Percentiles rank a stretch among this genome's conserved stretches.
phyloP scores from a whole-genome alignment of 148 eudicot species.

The Cornus kousa region DNA sequence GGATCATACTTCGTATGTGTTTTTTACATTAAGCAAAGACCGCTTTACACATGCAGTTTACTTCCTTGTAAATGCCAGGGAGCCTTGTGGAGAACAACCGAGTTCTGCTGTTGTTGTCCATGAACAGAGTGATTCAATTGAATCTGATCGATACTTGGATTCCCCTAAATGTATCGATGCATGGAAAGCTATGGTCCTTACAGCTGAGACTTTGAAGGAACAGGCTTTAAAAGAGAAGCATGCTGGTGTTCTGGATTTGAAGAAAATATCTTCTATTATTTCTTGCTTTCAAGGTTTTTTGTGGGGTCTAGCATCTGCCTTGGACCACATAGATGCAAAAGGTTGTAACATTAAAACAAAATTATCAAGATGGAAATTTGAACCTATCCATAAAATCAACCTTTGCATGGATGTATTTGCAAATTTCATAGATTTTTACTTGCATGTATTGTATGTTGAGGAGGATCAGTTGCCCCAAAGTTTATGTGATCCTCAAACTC shows the following conservation, averaged over 20 bases:
- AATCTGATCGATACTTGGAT: constrained; percentile 17
- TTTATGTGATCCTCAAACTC: constrained; percentile 21
- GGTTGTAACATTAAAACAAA: constrained; percentile 31
- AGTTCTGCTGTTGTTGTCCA: constrained; percentile 10
- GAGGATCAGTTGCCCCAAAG: constrained; percentile 22
- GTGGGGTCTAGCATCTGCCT: constrained; percentile 62
- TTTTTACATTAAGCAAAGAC: constrained; percentile 53
- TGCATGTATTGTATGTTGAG: constrained; percentile 43
- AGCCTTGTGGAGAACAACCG: constrained; percentile 14
- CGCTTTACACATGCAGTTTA: constrained; percentile 37
- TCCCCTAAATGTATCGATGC: constrained; percentile 28
- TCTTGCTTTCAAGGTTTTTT: constrained; percentile 71
- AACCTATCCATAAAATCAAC: constrained; percentile 38
- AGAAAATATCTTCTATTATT: constrained; percentile 42
- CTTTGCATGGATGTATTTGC: constrained; percentile 36
- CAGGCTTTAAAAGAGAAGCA: constrained; percentile 21
- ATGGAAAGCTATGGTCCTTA: constrained; percentile 31
- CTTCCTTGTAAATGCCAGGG: constrained; percentile 19
- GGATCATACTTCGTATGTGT: constrained; percentile 75
- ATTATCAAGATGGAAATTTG: constrained; percentile 29
- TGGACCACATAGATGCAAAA: constrained; percentile 35
- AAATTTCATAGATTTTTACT: constrained; percentile 33
- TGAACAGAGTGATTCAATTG: constrained; percentile 12
- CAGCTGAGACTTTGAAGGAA: constrained; percentile 52
- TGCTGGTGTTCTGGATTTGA: constrained; percentile 27